These are phyloP conservation scores for Debaryomyces coudertii DNA, from an alignment of 1,139 yeast genomes.

Conservation along the genomic window DNA sequence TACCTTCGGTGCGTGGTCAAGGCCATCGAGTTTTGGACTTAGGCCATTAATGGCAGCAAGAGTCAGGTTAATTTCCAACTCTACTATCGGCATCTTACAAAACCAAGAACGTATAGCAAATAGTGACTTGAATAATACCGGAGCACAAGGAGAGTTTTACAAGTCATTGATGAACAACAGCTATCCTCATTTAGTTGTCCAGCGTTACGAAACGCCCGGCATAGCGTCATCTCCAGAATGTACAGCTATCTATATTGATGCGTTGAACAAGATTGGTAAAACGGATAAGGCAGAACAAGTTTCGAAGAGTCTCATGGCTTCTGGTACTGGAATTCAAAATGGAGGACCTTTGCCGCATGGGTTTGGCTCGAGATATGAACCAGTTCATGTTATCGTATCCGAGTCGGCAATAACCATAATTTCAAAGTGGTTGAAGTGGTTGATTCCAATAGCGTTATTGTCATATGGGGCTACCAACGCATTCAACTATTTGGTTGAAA, in stretches of 20 bases:
- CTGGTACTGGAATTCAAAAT: slow-evolving; percentile 22
- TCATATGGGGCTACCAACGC: slow-evolving; percentile 77
- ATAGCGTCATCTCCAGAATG: slow-evolving; percentile 82
- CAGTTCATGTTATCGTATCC: slow-evolving; percentile 87
- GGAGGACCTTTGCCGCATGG: slow-evolving; percentile 33
- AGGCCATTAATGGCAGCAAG: neutral
- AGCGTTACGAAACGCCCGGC: slow-evolving; percentile 90
- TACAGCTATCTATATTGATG: slow-evolving; percentile 74
- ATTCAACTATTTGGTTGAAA: slow-evolving; percentile 78
- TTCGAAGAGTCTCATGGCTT: slow-evolving; percentile 31
- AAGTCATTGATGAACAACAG: slow-evolving; percentile 68
- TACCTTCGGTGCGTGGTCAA: neutral
- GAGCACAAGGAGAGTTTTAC: slow-evolving; percentile 81
- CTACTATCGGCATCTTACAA: slow-evolving; percentile 51
- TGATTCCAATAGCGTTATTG: slow-evolving; percentile 74
- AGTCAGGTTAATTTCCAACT: slow-evolving; percentile 16
- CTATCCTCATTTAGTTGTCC: slow-evolving; percentile 91
- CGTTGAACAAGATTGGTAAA: slow-evolving; percentile 77
- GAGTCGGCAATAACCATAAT: slow-evolving; percentile 78
- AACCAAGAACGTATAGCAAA: slow-evolving; percentile 84
- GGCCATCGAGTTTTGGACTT: neutral
- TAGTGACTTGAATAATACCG: slow-evolving; percentile 64
- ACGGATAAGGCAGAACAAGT: slow-evolving; percentile 72
- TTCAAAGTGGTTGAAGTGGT: slow-evolving; percentile 89
- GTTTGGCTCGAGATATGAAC: slow-evolving; percentile 62